Evolutionary conservation across 1,284 basidiomycete species (phyloP), one percentile per base, ranked within the genome.

Genomic region (Cutaneotrichosporon mucoides): DNA sequence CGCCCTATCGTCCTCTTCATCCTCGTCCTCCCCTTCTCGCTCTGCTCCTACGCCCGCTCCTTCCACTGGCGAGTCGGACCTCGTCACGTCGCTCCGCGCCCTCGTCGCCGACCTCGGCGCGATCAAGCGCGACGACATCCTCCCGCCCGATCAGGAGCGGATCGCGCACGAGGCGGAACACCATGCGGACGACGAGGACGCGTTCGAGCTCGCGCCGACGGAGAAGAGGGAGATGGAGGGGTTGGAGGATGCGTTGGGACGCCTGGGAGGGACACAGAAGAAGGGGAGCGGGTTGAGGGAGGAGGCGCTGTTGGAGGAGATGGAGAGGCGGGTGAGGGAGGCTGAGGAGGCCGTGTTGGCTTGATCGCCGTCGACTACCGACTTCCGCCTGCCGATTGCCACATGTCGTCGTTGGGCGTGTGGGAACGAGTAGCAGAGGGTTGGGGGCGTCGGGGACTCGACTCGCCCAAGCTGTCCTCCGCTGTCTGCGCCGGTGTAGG

Each of bases 201-300:
- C 85, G 70, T 85, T 85, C 82, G 79, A 81, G 53, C 79, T 85
- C 64, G 84, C 86, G 16, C 84, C 84, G 72, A 80, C 77, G 13
- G 82, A 82, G 50, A 56, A 66, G 53, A 56, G 77, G 50, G 82
- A 79, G 66, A 81, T 84, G 60, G 78, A 82, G 43, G 74, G 73
- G 35, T 63, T 84, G 40, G 80, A 84, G 69, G 62, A 61, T 35
- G 66, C 66, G 36, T 45, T 78, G 42, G 71, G 65, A 24, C 63
- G 57, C 4, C 40, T 72, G 46, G 66, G 66, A 3, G 56, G 73
- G n/a, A 70, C 24, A 3, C 24, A 83, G 43, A 77, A 77, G 57
- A 71, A 69, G 6, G 37, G 38, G 9, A 79, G 78, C 9, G 74
- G 73, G 48, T 62, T 79, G 55, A 43, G 57, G n/a, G 61, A 62